phyloP scores from a whole-genome alignment of 1,284 basidiomycete species.

The Boletus mariae region DNA sequence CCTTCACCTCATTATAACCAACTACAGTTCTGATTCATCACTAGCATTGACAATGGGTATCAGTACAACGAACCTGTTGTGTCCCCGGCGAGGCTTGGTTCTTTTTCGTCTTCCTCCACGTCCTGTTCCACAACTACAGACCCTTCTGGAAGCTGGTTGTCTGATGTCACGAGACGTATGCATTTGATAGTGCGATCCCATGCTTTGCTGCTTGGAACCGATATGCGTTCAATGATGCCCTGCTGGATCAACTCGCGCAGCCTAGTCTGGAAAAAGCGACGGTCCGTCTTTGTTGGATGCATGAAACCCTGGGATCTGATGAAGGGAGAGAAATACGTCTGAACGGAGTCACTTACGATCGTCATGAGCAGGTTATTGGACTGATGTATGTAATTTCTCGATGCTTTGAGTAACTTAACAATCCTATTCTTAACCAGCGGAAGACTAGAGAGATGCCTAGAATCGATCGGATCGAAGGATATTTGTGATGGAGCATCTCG shows the following conservation, averaged over 20 bases:
- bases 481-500: conserved; percentile 31
- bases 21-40: conserved; percentile 14
- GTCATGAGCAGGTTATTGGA: conserved; percentile 67
- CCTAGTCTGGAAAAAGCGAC: conserved; percentile 72
- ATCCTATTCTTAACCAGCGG: conserved; percentile 64
- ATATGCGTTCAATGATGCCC: conserved; percentile 68
- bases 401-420: conserved; percentile 62
- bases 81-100: conserved; percentile 26
- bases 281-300: conserved; percentile 67
- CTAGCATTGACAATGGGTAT: background rate
- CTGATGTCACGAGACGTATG: conserved; percentile 51
- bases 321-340: conserved; percentile 1
- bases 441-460: conserved; percentile 69
- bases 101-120: conserved; percentile 42
- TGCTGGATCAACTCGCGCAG: conserved; percentile 67
- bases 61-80: conserved; percentile 11
- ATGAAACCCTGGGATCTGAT: conserved; percentile 55
- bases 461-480: conserved; percentile 69
- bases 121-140: conserved; percentile 34
- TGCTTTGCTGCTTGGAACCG: conserved; percentile 53
- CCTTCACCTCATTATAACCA: conserved; percentile 41
- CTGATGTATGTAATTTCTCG: conserved; percentile 62
- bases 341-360: conserved; percentile 46
- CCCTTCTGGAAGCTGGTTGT: conserved; percentile 34
- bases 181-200: conserved; percentile 52